Percentiles rank a stretch among this genome's conserved stretches.
These are phyloP conservation scores for Zelonia costaricensis DNA, from an alignment of 208 protist genomes.

Conservation along the genomic window DNA sequence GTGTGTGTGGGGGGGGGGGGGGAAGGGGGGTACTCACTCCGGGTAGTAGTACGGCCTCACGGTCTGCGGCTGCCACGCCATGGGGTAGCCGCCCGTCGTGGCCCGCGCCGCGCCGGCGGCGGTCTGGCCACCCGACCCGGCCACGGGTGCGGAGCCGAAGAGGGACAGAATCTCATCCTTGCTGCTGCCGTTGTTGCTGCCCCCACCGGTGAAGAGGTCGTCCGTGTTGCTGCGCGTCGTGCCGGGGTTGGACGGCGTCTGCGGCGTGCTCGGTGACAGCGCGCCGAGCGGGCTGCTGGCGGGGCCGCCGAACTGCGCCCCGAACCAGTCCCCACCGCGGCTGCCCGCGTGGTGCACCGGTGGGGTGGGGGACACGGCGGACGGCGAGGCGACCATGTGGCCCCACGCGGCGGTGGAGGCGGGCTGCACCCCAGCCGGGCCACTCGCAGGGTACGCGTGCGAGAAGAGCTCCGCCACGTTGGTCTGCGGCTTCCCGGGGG, in stretches of 20 bases:
- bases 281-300: slow-evolving; percentile 1
- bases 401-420: too few relatives aligned
- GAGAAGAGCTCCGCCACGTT: slow-evolving; percentile 31
- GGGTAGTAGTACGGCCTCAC: slow-evolving; percentile 35
- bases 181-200: slow-evolving; percentile 2
- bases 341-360: neutral
- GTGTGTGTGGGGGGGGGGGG: too few relatives aligned
- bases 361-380: neutral
- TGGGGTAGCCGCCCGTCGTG: slow-evolving; percentile 8
- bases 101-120: neutral
- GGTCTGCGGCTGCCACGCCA: slow-evolving; percentile 54
- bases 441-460: slow-evolving; percentile 1
- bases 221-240: slow-evolving; percentile 20
- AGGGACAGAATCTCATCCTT: slow-evolving; percentile 73
- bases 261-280: slow-evolving; percentile 11
- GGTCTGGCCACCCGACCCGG: slow-evolving; percentile 3
- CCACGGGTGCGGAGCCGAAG: slow-evolving; percentile 35
- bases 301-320: slow-evolving; percentile 13
- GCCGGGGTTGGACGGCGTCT: neutral
- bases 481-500: too few relatives aligned
- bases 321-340: slow-evolving; percentile 20
- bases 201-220: slow-evolving; percentile 24
- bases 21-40: too few relatives aligned
- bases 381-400: neutral
- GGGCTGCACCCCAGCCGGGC: neutral